phyloP scores from a whole-genome alignment of 2,329 filamentous ascomycete genomes.

The Kalmusia sp. region DNA sequence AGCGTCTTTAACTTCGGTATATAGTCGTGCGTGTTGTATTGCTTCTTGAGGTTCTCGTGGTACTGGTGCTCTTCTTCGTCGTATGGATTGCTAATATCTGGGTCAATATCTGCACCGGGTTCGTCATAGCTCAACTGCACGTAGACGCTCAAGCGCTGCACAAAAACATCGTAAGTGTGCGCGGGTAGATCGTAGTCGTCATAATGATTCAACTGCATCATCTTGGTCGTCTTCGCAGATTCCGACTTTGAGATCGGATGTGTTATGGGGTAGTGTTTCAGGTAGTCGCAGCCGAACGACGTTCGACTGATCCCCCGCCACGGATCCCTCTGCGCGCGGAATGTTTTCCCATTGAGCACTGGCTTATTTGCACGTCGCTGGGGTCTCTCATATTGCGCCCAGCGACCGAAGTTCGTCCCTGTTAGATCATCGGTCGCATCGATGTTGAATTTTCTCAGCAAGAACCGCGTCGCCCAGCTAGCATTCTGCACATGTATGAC shows the following conservation, averaged over 20 bases:
- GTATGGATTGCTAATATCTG: constrained; percentile 56
- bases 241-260: constrained; percentile 25
- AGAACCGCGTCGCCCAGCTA: constrained; percentile 56
- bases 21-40: constrained; percentile 41
- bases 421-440: constrained; percentile 55
- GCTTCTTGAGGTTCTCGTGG: constrained; percentile 39
- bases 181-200: constrained; percentile 51
- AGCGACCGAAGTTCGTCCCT: constrained; percentile 58
- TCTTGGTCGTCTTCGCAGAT: constrained; percentile 42
- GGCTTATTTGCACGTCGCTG: constrained; percentile 58
- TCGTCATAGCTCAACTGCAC: constrained; percentile 57
- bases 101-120: constrained; percentile 46
- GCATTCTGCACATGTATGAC: constrained; percentile 63
- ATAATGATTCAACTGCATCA: constrained; percentile 61
- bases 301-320: constrained; percentile 59
- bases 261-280: constrained; percentile 53
- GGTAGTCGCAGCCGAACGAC: constrained; percentile 60
- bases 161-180: constrained; percentile 58
- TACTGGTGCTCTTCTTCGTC: constrained; percentile 45
- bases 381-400: constrained; percentile 57
- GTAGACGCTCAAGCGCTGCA: constrained; percentile 59
- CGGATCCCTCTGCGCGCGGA: constrained; percentile 58
- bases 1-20: constrained; percentile 52
- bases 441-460: constrained; percentile 62
- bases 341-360: constrained; percentile 59